phyloP scores from a whole-genome alignment of 176 grass and related monocot genomes.

The Juncus inflexus region DNA sequence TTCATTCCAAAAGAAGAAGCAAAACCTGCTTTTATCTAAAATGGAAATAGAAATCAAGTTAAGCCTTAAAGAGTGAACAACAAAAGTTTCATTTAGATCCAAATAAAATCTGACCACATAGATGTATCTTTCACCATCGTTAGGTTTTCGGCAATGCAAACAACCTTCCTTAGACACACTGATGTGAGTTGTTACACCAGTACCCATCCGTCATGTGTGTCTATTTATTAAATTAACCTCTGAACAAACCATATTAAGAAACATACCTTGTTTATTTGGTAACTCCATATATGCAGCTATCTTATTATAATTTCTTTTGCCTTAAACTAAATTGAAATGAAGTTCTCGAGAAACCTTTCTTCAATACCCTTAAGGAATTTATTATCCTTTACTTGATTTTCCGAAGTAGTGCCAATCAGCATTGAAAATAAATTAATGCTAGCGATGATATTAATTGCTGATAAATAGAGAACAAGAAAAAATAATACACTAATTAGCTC shows the following conservation, averaged over 20 bases:
- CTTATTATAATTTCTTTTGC: too few relatives aligned
- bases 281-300: too few relatives aligned
- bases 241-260: slow-evolving; percentile 17
- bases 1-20: background rate
- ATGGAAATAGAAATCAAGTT: slow-evolving; percentile 12
- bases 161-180: slow-evolving; percentile 5
- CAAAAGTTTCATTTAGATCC: slow-evolving; percentile 9
- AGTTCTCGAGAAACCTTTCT: too few relatives aligned
- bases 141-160: background rate
- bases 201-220: slow-evolving; percentile 13
- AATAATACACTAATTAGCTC: too few relatives aligned
- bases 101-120: slow-evolving; percentile 1
- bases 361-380: too few relatives aligned
- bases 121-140: slow-evolving; percentile 21
- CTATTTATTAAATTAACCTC: slow-evolving; percentile 17
- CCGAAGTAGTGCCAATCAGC: too few relatives aligned
- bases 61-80: background rate
- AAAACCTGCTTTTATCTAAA: slow-evolving; percentile 7
- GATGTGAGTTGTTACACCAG: slow-evolving; percentile 9
- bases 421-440: too few relatives aligned
- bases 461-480: too few relatives aligned
- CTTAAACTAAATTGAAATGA: too few relatives aligned
- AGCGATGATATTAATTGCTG: too few relatives aligned
- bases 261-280: background rate
- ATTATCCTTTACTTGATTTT: too few relatives aligned